Evolutionary conservation across 768 basidiomycete species (phyloP).

Genomic region (Tephrocybe sp.): DNA sequence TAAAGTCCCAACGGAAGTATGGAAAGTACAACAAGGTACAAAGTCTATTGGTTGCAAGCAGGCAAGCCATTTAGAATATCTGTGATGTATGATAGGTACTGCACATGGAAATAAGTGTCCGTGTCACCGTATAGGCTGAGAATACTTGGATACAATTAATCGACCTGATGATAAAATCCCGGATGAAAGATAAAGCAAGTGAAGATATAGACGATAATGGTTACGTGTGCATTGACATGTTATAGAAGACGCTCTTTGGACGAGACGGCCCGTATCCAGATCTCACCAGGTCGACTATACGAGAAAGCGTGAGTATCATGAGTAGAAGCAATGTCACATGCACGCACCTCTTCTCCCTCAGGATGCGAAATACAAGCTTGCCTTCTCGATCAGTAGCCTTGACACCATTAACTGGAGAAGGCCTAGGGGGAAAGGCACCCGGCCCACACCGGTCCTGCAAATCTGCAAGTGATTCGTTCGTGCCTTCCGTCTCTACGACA

Average conservation of each 20-base stretch:
- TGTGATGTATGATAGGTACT: background rate
- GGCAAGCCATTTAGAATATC: background rate
- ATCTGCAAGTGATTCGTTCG: conserved; percentile 81
- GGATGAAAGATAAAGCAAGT: background rate
- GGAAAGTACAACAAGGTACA: background rate
- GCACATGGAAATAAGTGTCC: conserved; percentile 1
- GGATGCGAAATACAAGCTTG: conserved; percentile 65
- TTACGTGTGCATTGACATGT: background rate
- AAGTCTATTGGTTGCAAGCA: too few relatives aligned
- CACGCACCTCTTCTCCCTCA: conserved; percentile 76
- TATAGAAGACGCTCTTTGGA: conserved; percentile 61
- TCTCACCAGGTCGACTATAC: conserved; percentile 68
- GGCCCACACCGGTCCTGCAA: conserved; percentile 72
- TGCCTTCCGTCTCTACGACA: conserved; percentile 84
- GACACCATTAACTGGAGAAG: conserved; percentile 37
- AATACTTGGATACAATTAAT: conserved; percentile 9
- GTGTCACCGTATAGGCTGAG: background rate
- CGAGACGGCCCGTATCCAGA: conserved; percentile 69
- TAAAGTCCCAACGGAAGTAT: too few relatives aligned
- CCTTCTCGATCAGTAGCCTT: conserved; percentile 37
- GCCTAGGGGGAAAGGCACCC: conserved; percentile 64
- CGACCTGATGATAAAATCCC: conserved; percentile 9
- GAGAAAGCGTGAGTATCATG: conserved; percentile 9
- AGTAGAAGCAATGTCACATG: conserved; percentile 8
- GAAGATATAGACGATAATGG: background rate